Evolutionary conservation across 345 rosid genomes (phyloP).

Genomic region (Chamaenerion angustifolium): DNA sequence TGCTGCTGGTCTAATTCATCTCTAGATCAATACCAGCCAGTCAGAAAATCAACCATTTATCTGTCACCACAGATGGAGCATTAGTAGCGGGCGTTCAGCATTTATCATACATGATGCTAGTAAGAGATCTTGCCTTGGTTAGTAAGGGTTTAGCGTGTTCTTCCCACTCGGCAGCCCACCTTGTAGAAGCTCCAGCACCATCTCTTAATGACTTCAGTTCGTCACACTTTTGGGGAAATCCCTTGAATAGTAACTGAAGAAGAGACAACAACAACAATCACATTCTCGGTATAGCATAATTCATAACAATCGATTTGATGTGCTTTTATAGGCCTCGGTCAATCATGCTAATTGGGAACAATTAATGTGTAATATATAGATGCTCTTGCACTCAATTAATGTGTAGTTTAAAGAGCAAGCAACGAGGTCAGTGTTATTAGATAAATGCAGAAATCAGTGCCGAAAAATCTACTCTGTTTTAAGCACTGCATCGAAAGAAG

Average conservation of each 20-base stretch:
- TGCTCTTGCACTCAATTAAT: no score
- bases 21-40: no score
- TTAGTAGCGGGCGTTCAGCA: no score
- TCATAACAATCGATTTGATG: not conserved
- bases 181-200: slow-evolving; percentile 63
- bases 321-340: no score
- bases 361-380: no score
- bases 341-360: no score
- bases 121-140: slow-evolving; percentile 23
- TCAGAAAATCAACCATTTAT: no score
- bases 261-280: not conserved
- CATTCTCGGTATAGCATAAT: not conserved
- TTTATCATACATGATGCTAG: no score
- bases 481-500: not conserved
- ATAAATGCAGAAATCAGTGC: not conserved
- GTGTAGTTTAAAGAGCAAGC: no score
- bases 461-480: not conserved
- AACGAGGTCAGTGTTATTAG: not conserved
- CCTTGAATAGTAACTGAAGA: slow-evolving; percentile 66
- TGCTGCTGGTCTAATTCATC: no score
- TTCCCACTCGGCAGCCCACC: slow-evolving; percentile 90
- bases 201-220: slow-evolving; percentile 43
- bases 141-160: slow-evolving; percentile 71
- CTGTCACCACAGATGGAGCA: no score
- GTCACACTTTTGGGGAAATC: slow-evolving; percentile 59